Base-by-base conservation (phyloP, 1,139 yeast genomes). In the Geotrichum klebahnii region DNA sequence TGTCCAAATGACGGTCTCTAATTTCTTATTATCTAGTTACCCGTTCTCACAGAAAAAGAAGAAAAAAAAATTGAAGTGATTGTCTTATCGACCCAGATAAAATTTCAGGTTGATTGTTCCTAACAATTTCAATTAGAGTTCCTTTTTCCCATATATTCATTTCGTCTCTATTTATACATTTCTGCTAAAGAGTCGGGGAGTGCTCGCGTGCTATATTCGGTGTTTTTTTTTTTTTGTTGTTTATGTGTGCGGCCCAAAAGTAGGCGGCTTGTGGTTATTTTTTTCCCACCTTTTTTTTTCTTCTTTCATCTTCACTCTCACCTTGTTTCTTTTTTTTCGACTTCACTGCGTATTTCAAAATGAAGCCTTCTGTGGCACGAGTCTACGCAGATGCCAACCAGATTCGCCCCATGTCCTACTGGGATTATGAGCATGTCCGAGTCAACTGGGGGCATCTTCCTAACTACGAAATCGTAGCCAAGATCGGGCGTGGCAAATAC, bases 401-500 rank as follows among this genome's bases (percentile, higher is more conserved):
- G 59, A 74, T 74, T 54, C 81, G 86, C 67, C 95, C 96, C 47
- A 75, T 78, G 54, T 86, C 85, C 57, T 92, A 92, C 72, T 92
- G 97, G 96, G 97, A 92, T 70, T 92, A 92, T 66, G 75, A 78
- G 57, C 75, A 74, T 54, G 75, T 74, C 50, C 67, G 72, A 28
- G 72, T 79, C 40, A 67, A 70, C 55, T 79, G 82, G 82, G 82
- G 94, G 6, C 72, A 76, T 53, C 84, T 85, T 57, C 72, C 78
- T 55, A 82, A 84, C 70, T 92, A 92, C 69, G 99, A 94, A 69
- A 88, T 94, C 57, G 80, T 89, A 51, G 78, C 84, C 57, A 92
- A 92, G 68, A 87, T 94, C 46, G 99, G 99, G 26, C 80, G 98
- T 55, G 98, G 99, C 47, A 92, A 92, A 71, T 94, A 94, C 69